A percentile compares a stretch with the other conserved stretches of the same genome.
phyloP scores from a whole-genome alignment of 495 filamentous ascomycete genomes.

The Penicillium verhagenii region DNA sequence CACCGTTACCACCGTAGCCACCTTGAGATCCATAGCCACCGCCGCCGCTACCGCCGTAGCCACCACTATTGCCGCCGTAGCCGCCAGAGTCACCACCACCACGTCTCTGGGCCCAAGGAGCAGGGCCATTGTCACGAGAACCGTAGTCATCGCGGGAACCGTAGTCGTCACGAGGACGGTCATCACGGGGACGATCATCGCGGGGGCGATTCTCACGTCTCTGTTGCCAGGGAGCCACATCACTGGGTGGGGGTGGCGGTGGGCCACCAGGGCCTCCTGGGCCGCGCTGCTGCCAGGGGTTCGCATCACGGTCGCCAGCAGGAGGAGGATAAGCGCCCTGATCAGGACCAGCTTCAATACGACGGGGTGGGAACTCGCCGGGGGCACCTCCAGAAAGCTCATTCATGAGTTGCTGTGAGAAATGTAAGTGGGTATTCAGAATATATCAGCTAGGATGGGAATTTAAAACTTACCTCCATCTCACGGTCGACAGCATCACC shows the following conservation, averaged over 20 bases:
- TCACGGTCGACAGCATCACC: slow-evolving; percentile 91
- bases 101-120: slow-evolving; percentile 55
- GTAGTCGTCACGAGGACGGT: slow-evolving; percentile 51
- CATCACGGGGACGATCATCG: slow-evolving; percentile 56
- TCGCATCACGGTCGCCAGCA: slow-evolving; percentile 60
- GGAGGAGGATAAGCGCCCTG: slow-evolving; percentile 46
- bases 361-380: slow-evolving; percentile 65
- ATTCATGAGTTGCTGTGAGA: slow-evolving; percentile 86
- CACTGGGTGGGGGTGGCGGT: slow-evolving; percentile 81
- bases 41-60: too few species aligned
- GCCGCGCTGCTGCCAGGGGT: slow-evolving; percentile 89
- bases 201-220: slow-evolving; percentile 55
- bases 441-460: neutral
- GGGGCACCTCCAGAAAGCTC: slow-evolving; percentile 81
- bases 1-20: slow-evolving; percentile 35
- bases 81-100: slow-evolving; percentile 40
- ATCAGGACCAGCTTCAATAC: slow-evolving; percentile 82
- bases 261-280: too few species aligned
- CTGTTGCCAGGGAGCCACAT: slow-evolving; percentile 73
- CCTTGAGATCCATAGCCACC: slow-evolving; percentile 31
- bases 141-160: slow-evolving; percentile 49
- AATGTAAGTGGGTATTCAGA: slow-evolving; percentile 32
- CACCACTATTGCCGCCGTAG: slow-evolving; percentile 15
- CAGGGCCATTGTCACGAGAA: slow-evolving; percentile 29
- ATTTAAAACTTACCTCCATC: slow-evolving; percentile 70